Base-by-base conservation (phyloP, 768 basidiomycete genomes). In the Boletus bicolor region DNA sequence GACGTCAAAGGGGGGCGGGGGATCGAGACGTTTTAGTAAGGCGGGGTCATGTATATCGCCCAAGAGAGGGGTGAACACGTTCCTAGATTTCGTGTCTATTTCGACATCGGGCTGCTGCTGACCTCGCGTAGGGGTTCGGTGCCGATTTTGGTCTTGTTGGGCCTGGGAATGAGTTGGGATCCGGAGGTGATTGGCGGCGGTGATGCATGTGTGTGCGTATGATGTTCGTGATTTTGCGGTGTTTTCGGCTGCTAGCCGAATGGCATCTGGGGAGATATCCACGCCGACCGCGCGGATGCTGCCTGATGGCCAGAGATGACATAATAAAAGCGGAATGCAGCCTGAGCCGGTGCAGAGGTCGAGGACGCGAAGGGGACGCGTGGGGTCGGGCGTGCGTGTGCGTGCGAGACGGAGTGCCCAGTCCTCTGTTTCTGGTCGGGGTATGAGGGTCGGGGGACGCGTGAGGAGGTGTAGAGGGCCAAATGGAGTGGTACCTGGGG, bases 311-410 rank as follows among this genome's bases (percentile, higher is more conserved):
- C 83, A 82, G 45, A 84, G 72, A 60, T 85, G 79, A 64, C 85
- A 85, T 17, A 98, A 76, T n/a, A 92, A 77, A 41, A 97, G 80
- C 2, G 93, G 89, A 49, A 98, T 94, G 69, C 93, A 94, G 14
- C 90, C 96, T 0, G 92, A 83, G 44, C 96, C 96, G 6, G 94
- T 96, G 69, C 95, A 93, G 44, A 98, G 82, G 73, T 99, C 96
- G 34, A 98, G 77, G 28, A 95, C 71, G 32, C 74, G 75, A 15
- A 79, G 28, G 0, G 73, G 73, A 7, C 57, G 36, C 36, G 24
- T 28, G 24, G 53, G 6, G 43, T 19, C 5, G 37, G 77, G 77
- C 3, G 70, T 57, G 49, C 82, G 63, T n/a, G 68, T 64, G 12
- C 79, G 73, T 28, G 85, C 78, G 53, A 93, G 80, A 49, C 77